Base-by-base conservation (phyloP, 2,329 filamentous ascomycete genomes). In the Plectosphaerella plurivora region DNA sequence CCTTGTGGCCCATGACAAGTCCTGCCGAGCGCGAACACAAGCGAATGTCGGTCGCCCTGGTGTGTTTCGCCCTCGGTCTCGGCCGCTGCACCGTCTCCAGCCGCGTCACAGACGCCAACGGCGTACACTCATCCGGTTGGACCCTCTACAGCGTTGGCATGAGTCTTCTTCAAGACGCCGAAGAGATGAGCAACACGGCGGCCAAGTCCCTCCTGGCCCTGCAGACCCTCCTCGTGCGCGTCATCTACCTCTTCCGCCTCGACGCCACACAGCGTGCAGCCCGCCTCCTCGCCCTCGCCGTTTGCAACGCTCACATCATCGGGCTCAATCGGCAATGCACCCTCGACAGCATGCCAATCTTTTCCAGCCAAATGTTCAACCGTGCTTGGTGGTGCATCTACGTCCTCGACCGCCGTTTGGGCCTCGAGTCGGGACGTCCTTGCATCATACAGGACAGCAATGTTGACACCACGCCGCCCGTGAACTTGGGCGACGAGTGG, bases 251-350 rank as follows among this genome's bases (percentile, higher is more conserved):
- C 9, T 55, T 55, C 37, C 50, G 53, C 3, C 47, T 55, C 5
- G 53, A 55, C 28, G 53, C 53, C 14, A 50, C 50, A 2, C 50
- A 55, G 15, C 37, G 49, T 39, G 45, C 53, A 10, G 42, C 50
- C 14, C 47, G 53, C 12, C 50, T 53, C 20, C 37, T 53, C 20
- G 53, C 53, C 25, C 22, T 52, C n/a, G 53, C 53, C 14, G 48
- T 55, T 3, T 55, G 50, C 4, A 55, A 53, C 18, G 53, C 53
- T 22, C 53, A 55, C 7, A 55, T 53, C 14, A 46, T 55, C n/a
- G 53, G 53, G 9, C 33, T 55, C 2, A 50, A 55, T n/a, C 33
- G 51, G 3, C 50, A 55, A 15, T 48, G 42, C 28, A 50, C 47
- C 3, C 49, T 52, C 5, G 51, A 52, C 12, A 47, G 10, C 2